Percentiles rank a stretch among this genome's conserved stretches.
Evolutionary conservation across 2,329 filamentous ascomycete genomes (phyloP).

Genomic region (Trichoderma polysporum): DNA sequence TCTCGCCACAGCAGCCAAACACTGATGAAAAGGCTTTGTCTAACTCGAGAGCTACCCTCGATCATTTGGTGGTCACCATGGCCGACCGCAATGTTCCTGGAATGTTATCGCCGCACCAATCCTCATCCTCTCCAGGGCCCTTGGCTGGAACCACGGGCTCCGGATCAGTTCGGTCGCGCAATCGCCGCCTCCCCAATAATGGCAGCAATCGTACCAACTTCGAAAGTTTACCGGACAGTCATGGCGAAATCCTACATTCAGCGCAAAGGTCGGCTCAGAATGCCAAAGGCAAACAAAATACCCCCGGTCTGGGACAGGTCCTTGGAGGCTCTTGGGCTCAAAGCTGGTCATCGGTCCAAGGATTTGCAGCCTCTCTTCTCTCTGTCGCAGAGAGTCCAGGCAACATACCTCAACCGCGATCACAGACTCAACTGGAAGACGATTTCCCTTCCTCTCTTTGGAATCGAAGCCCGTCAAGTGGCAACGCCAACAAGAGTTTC

Average conservation of each 20-base stretch:
- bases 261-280: background rate
- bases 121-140: conserved; percentile 47
- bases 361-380: conserved; percentile 49
- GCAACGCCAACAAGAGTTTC: conserved; percentile 5
- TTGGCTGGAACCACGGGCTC: conserved; percentile 43
- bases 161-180: conserved; percentile 48
- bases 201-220: conserved; percentile 20
- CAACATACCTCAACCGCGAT: conserved; percentile 26
- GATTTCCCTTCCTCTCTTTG: conserved; percentile 21
- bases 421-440: conserved; percentile 17
- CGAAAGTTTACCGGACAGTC: background rate
- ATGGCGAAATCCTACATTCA: background rate
- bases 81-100: conserved; percentile 34
- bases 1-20: conserved; percentile 13
- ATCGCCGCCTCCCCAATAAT: conserved; percentile 45
- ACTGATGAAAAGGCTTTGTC: conserved; percentile 36
- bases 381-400: conserved; percentile 29
- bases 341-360: conserved; percentile 57
- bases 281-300: background rate
- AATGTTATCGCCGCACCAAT: conserved; percentile 39
- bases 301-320: conserved; percentile 37
- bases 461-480: conserved; percentile 25
- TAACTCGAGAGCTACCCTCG: conserved; percentile 33
- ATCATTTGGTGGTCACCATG: conserved; percentile 39
- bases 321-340: conserved; percentile 53